Base-by-base conservation (phyloP, 2,329 filamentous ascomycete species). In the Pseudofabraea citricarpa region DNA sequence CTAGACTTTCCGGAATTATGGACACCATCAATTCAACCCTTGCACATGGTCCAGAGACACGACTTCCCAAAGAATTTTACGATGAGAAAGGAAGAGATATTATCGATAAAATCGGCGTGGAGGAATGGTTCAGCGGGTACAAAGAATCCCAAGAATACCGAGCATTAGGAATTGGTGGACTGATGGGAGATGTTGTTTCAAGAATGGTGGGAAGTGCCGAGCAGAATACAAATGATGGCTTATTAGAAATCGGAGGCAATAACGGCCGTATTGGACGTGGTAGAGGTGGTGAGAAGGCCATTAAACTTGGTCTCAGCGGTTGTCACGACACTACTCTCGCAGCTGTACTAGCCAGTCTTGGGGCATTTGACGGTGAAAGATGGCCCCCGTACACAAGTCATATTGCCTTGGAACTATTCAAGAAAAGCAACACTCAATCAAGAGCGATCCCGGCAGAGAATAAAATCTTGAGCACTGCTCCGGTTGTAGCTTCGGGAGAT, bases 321-420 rank as follows among this genome's bases (percentile, higher is more conserved):
- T 95, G 90, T 58, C 90, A 96, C 64, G 90, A 97, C 60, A 97
- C 93, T 2, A 97, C 93, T 1, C 75, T 98, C 5, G 93, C 88
- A 3, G 87, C 78, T 1, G 71, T 89, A 2, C 69, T 98, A 21
- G 70, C 83, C 13, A 87, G 87, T 52, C 66, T 97, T 6, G 93
- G 91, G 3, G 85, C 86, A 3, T 93, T 88, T 60, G 72, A 87
- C 32, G 69, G 70, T 16, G 77, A 77, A 37, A 74, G 75, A 26
- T 98, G 93, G 93, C 93, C 93, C 1, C 90, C 90, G 0, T 98
- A 91, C 59, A 96, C 91, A 0, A 91, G 87, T 55, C 90, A 94
- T 56, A 76, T 98, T 51, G 90, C 93, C 23, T 72, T 98, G 43
- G 93, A 98, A 65, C 74, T 97, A 49, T 96, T 97, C 71, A 80